Conservation (phyloP, 2,329 filamentous ascomycete species). For the Trichoderma sp. region DNA sequence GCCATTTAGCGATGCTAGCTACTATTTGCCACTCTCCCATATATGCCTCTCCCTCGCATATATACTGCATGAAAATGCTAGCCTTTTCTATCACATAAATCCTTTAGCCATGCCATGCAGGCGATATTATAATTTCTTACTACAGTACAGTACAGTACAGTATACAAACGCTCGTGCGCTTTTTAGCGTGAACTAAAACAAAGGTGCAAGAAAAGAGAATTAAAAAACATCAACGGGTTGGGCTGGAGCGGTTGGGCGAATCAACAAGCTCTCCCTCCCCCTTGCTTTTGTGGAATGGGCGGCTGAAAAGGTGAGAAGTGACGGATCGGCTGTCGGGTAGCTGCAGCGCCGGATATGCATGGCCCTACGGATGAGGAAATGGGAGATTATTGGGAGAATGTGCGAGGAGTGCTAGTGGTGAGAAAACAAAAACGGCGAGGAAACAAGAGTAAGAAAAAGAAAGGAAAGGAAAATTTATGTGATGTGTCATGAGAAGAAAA, state of each 20-base stretch:
- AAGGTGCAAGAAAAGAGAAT: background rate
- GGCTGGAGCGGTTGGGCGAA: background rate
- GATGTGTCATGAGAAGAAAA: background rate
- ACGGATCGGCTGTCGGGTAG: constrained; percentile 22
- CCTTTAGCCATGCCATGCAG: constrained; percentile 7
- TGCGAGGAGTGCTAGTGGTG: too few relatives aligned
- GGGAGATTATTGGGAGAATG: background rate
- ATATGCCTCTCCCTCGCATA: background rate
- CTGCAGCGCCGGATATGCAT: constrained; percentile 20
- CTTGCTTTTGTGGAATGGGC: background rate
- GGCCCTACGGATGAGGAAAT: constrained; percentile 14
- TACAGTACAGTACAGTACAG: too few relatives aligned
- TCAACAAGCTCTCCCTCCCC: too few relatives aligned
- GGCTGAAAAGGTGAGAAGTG: constrained; percentile 3
- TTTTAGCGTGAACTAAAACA: background rate
- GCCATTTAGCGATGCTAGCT: background rate
- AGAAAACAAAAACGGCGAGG: background rate
- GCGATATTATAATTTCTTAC: background rate
- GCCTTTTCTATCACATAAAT: background rate
- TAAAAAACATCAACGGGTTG: background rate
- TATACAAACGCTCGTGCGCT: background rate
- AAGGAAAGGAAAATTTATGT: background rate
- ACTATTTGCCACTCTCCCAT: background rate
- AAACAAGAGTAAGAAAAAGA: background rate
- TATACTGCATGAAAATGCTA: background rate